phyloP scores from a whole-genome alignment of 2,329 filamentous ascomycete genomes.

The Bipolaris bicolor region DNA sequence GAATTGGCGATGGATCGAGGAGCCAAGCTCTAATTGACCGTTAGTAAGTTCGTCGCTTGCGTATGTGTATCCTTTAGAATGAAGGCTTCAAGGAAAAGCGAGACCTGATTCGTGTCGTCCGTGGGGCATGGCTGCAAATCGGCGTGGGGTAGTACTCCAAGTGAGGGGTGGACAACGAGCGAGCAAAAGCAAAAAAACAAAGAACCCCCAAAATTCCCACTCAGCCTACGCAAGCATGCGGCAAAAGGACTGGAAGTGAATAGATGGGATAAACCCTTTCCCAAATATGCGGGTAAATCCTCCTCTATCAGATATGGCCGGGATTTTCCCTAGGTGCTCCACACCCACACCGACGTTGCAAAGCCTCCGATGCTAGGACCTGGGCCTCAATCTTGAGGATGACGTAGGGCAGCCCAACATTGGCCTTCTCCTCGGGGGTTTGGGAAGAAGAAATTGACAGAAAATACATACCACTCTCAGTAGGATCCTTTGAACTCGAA shows the following conservation, averaged over 20 bases:
- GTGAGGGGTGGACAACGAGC: neutral
- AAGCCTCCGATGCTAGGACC: conserved; percentile 2
- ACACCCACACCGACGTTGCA: conserved; percentile 1
- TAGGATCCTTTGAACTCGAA: conserved; percentile 46
- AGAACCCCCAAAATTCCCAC: neutral
- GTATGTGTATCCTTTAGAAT: neutral
- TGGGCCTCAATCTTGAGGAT: conserved; percentile 11
- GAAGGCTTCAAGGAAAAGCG: neutral
- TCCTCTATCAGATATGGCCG: neutral
- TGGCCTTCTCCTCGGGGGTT: neutral
- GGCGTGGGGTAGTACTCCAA: neutral
- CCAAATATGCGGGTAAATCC: neutral
- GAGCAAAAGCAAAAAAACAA: neutral
- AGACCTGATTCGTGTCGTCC: conserved; percentile 15
- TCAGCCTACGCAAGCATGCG: neutral
- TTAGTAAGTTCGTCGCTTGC: neutral
- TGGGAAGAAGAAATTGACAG: neutral
- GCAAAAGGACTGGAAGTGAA: neutral
- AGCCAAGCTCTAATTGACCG: conserved; percentile 69
- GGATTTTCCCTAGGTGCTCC: neutral
- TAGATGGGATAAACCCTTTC: neutral
- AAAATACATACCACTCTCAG: conserved; percentile 44
- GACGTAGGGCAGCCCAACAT: conserved; percentile 10
- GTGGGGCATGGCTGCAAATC: conserved; percentile 7
- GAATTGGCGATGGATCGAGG: conserved; percentile 87